These are phyloP conservation scores for Solanum bukasovii DNA, from an alignment of 257 asterid genomes.

Conservation along the genomic window DNA sequence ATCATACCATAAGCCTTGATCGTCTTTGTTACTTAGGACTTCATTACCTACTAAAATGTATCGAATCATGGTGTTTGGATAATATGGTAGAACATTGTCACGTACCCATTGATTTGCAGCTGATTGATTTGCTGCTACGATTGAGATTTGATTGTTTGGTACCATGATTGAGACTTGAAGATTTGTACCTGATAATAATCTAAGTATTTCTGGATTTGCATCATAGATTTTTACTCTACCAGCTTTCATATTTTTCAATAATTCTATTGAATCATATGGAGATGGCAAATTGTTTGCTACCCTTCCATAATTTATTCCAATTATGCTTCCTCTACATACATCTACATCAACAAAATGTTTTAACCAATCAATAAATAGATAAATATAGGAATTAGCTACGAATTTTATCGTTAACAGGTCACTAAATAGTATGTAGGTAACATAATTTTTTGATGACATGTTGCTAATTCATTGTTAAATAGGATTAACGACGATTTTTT, in stretches of 20 bases:
- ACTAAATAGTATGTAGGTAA: background rate
- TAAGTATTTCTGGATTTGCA: slow-evolving; percentile 51
- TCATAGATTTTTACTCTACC: slow-evolving; percentile 49
- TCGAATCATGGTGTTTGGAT: slow-evolving; percentile 47
- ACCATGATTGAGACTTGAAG: slow-evolving; percentile 55
- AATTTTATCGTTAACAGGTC: background rate
- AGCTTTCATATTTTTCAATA: slow-evolving; percentile 29
- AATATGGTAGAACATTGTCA: slow-evolving; percentile 35
- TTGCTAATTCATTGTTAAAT: background rate
- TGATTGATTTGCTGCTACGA: slow-evolving; percentile 42
- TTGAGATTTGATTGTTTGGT: slow-evolving; percentile 29
- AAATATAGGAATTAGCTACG: background rate
- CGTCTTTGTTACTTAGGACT: slow-evolving; percentile 30
- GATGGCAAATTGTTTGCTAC: slow-evolving; percentile 49
- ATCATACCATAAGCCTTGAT: slow-evolving; percentile 25
- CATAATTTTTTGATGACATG: background rate
- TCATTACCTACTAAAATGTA: slow-evolving; percentile 64
- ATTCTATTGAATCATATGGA: slow-evolving; percentile 36
- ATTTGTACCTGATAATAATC: slow-evolving; percentile 43
- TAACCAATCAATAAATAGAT: background rate
- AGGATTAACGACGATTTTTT: background rate
- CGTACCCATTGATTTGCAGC: slow-evolving; percentile 47
- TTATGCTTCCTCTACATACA: slow-evolving; percentile 18
- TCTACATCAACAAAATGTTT: slow-evolving; percentile 6
- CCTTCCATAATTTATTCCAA: slow-evolving; percentile 65